Conservation (phyloP, 305 asterid genomes). For the Fraxinus albicans region DNA sequence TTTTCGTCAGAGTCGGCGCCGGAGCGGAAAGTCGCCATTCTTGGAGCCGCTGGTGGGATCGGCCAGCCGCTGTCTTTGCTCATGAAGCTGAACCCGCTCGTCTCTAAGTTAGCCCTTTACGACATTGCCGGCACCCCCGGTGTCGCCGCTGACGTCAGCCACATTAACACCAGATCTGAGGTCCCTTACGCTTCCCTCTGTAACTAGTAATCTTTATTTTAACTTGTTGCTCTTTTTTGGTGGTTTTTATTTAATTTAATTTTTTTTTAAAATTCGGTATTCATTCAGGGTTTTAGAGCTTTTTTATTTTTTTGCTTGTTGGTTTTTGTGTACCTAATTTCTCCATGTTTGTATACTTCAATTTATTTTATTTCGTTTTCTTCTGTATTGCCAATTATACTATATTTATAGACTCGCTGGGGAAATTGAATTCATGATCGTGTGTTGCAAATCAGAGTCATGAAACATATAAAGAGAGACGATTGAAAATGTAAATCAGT, state of each 20-base stretch:
- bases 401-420: neutral
- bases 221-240: neutral
- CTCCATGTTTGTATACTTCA: neutral
- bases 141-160: constrained; percentile 95
- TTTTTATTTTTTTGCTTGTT: constrained; percentile 5
- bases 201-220: neutral
- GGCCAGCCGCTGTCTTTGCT: constrained; percentile 42
- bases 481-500: neutral
- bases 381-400: neutral
- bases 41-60: constrained; percentile 45
- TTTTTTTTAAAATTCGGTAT: neutral
- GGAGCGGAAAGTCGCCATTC: constrained; percentile 34
- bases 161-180: constrained; percentile 89
- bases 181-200: constrained; percentile 27
- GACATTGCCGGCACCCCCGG: constrained; percentile 93
- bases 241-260: neutral
- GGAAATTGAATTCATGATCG: neutral
- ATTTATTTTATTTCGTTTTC: neutral
- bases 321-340: neutral
- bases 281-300: neutral
- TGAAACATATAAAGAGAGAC: neutral
- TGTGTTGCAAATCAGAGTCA: neutral
- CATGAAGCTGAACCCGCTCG: constrained; percentile 42
- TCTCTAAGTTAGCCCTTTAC: constrained; percentile 53
- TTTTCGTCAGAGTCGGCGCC: constrained; percentile 28